A percentile compares a stretch with the other conserved stretches of the same genome.
phyloP scores from a whole-genome alignment of 2,329 filamentous ascomycete genomes.

The Fusarium sp. region DNA sequence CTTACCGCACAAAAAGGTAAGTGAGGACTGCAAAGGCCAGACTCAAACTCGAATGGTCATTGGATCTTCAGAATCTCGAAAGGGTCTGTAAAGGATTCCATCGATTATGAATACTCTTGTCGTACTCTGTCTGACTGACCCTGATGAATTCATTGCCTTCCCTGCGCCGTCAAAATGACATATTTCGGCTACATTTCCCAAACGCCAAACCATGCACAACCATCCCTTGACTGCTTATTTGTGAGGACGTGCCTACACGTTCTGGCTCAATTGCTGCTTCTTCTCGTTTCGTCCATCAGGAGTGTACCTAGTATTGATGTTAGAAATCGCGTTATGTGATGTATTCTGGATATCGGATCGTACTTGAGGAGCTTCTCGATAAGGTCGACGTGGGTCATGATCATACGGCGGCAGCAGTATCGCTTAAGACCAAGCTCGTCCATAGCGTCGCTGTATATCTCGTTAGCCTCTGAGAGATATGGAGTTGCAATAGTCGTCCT shows the following conservation, averaged over 20 bases:
- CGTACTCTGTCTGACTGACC: conserved; percentile 19
- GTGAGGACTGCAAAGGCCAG: neutral
- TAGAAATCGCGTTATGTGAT: conserved; percentile 2
- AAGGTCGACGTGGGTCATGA: conserved; percentile 99
- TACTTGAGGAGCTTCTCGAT: conserved; percentile 98
- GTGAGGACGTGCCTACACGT: conserved; percentile 40
- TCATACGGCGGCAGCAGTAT: conserved; percentile 99
- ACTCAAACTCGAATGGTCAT: neutral
- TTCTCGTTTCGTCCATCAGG: conserved; percentile 72
- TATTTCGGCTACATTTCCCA: conserved; percentile 43
- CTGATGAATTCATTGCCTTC: conserved; percentile 41
- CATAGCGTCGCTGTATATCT: conserved; percentile 82
- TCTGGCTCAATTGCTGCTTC: conserved; percentile 59
- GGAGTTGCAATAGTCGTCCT: conserved; percentile 47
- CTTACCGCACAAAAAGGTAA: neutral
- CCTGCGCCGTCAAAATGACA: conserved; percentile 47
- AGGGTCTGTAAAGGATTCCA: conserved; percentile 12
- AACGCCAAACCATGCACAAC: conserved; percentile 51
- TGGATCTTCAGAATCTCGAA: conserved; percentile 5
- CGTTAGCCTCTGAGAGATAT: conserved; percentile 41
- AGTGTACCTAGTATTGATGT: conserved; percentile 61
- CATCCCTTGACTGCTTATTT: conserved; percentile 24
- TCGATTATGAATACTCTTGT: conserved; percentile 26
- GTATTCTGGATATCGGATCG: conserved; percentile 41
- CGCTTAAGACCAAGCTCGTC: conserved; percentile 92